Evolutionary conservation across 805 yeast genomes (phyloP).

Genomic region (Cyberlindnera subsufficiens): DNA sequence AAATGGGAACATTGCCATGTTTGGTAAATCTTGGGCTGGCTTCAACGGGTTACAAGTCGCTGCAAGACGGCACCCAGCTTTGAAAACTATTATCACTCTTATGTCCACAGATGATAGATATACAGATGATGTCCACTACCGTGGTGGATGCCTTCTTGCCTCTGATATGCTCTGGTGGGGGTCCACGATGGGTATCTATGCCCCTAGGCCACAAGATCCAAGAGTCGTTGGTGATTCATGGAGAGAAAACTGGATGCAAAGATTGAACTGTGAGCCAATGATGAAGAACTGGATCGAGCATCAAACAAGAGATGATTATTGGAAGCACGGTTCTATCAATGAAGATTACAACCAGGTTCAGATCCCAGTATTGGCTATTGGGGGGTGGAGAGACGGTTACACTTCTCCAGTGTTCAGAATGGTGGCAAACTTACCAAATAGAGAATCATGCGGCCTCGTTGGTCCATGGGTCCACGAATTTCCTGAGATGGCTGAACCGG

Average conservation of each 20-base stretch:
- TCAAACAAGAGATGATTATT: conserved; percentile 38
- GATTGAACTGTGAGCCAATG: conserved; percentile 35
- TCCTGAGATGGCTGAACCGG: conserved; percentile 42
- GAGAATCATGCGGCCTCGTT: conserved; percentile 28
- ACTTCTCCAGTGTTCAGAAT: conserved; percentile 39
- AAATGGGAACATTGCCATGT: conserved; percentile 40
- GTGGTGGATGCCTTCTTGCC: conserved; percentile 40
- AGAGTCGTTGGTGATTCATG: conserved; percentile 31
- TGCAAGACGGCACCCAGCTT: conserved; percentile 40
- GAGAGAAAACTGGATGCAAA: conserved; percentile 35
- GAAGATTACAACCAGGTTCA: conserved; percentile 34
- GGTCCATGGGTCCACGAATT: conserved; percentile 48
- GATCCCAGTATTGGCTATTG: conserved; percentile 38
- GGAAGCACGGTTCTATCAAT: conserved; percentile 43
- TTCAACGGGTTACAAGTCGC: conserved; percentile 42
- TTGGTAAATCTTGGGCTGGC: conserved; percentile 47
- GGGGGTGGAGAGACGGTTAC: conserved; percentile 46
- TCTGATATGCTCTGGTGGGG: conserved; percentile 48
- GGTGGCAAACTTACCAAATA: conserved; percentile 33
- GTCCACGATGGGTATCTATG: conserved; percentile 38
- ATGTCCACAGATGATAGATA: conserved; percentile 44
- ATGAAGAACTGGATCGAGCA: conserved; percentile 36
- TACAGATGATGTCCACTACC: conserved; percentile 43
- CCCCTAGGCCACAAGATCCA: conserved; percentile 43
- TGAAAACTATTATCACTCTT: conserved; percentile 36